Evolutionary conservation across 2,329 filamentous ascomycete species (phyloP), one percentile per base, ranked within the genome.

Genomic region (Cryphonectria parasitica): DNA sequence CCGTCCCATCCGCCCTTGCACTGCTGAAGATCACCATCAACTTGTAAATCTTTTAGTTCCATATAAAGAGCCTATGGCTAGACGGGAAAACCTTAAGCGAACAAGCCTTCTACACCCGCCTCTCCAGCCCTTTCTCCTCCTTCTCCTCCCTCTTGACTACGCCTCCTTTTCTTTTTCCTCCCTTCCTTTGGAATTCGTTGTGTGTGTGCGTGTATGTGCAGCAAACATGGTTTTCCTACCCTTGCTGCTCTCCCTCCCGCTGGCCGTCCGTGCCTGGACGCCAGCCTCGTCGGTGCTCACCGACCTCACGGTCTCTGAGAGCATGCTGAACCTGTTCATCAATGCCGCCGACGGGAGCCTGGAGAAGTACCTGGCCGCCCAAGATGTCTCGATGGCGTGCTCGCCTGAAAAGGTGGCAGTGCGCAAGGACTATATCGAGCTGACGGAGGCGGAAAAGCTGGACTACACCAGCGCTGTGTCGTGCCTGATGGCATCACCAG

Each of bases 221-320:
- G 58, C 13, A 15, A 64, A 28, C 25, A 64, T 64, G 63, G 41
- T 64, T 52, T 4, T 64, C 63, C 43, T 45, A 31, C 41, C 63
- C 28, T 31, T 64, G 43, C 19, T 64, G 2, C 41, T 64, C 28
- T 45, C 63, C 13, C 63, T 64, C 8, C 63, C 63, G n/a, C 28
- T 43, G 63, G 63, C 63, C 63, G 63, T 43, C 63, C 41, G 43
- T n/a, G 63, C 63, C 63, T 64, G 63, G 63, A 64, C 63, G 39
- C n/a, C 63, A 25, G 63, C 63, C 41, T 52, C 63, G 43, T 64
- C 63, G 43, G 63, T 52, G 41, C 63, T 64, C 63, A 64, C 63
- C 41, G 63, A 64, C 41, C 43, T 64, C 41, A n/a, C 63, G 43
- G 63, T 64, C 25, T 11, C 13, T 19, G 43, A 64, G 13, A 64